Conservation (phyloP, 176 grass and related monocot species). For the Aegilops bicornis region DNA sequence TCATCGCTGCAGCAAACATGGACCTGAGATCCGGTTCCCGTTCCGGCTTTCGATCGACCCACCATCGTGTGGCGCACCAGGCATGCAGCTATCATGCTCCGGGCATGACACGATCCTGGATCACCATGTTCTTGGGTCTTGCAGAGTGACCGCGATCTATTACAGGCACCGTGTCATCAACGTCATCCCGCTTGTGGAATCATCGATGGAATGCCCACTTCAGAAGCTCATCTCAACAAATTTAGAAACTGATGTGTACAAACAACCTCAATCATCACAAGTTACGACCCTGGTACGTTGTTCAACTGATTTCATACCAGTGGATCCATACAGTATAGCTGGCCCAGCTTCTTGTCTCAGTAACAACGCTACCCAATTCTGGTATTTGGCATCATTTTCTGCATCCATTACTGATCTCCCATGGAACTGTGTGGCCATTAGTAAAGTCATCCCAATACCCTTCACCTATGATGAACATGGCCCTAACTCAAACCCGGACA, state of each 20-base stretch:
- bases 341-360: too few relatives aligned
- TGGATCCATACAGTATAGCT: too few relatives aligned
- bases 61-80: neutral
- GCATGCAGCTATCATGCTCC: too few relatives aligned
- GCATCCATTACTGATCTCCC: conserved; percentile 19
- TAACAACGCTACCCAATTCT: too few relatives aligned
- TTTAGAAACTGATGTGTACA: conserved; percentile 27
- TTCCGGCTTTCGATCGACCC: conserved; percentile 8
- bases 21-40: neutral
- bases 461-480: neutral
- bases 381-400: neutral
- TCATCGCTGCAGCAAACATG: neutral
- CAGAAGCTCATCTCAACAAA: conserved; percentile 19
- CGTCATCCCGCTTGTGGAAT: neutral
- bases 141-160: neutral
- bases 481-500: too few relatives aligned
- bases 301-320: too few relatives aligned
- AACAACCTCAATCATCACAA: too few relatives aligned
- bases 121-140: too few relatives aligned
- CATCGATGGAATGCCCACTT: conserved; percentile 33
- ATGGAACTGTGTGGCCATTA: neutral
- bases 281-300: too few relatives aligned
- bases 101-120: too few relatives aligned
- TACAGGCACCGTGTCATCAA: conserved; percentile 17
- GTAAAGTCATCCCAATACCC: neutral